Evolutionary conservation across 352 stramenopile species (phyloP).

Genomic region (Peronosclerospora sorghi): DNA sequence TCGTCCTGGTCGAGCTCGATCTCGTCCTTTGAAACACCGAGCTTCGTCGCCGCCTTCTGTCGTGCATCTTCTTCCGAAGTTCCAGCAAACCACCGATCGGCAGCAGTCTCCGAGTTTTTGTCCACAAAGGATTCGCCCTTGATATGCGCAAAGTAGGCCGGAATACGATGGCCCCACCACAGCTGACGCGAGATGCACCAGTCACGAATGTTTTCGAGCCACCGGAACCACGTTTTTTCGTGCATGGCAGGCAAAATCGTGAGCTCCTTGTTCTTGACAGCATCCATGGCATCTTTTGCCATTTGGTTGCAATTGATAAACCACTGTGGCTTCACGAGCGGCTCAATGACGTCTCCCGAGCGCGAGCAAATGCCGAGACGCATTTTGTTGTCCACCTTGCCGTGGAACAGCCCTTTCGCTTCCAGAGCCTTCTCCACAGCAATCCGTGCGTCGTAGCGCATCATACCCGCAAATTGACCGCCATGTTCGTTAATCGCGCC

Average conservation of each 20-base stretch:
- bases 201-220: conserved; percentile 97
- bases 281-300: conserved; percentile 74
- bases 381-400: conserved; percentile 98
- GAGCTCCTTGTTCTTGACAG: conserved; percentile 74
- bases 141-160: conserved; percentile 94
- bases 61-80: conserved; percentile 81
- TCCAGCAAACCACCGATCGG: conserved; percentile 64
- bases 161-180: conserved; percentile 99
- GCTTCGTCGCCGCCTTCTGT: conserved; percentile 70
- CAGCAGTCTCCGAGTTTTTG: conserved; percentile 51
- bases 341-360: conserved; percentile 98
- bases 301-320: conserved; percentile 85
- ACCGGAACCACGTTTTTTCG: conserved; percentile 96
- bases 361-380: conserved; percentile 95
- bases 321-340: conserved; percentile 99
- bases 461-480: conserved; percentile 74
- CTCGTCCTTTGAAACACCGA: conserved; percentile 40
- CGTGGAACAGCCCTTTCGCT: conserved; percentile 90
- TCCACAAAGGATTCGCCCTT: conserved; percentile 64
- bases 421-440: conserved; percentile 87
- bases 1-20: conserved; percentile 94
- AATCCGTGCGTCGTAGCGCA: conserved; percentile 86
- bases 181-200: conserved; percentile 99
- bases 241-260: conserved; percentile 71
- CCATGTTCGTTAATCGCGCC: conserved; percentile 94